Percentiles rank a stretch among this genome's conserved stretches.
Conservation (phyloP, 192 early-diverging fungal genomes). For the Backusella parvicylindrica region DNA sequence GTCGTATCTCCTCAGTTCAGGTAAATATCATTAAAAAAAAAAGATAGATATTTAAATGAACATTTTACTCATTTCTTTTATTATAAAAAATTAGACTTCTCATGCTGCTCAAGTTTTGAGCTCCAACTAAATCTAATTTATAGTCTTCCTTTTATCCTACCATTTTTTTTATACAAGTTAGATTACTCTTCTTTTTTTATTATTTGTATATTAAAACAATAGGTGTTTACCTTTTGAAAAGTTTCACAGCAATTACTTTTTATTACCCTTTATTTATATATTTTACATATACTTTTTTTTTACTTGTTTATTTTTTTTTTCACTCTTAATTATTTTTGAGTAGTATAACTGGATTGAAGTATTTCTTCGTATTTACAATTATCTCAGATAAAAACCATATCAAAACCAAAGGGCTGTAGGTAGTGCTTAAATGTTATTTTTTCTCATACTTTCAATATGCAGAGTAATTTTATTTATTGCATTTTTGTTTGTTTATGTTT, state of each 20-base stretch:
- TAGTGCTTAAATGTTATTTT: not conserved
- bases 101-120: constrained; percentile 32
- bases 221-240: constrained; percentile 1
- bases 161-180: constrained; percentile 5
- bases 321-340: not conserved
- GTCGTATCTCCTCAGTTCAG: constrained; percentile 71
- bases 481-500: not conserved
- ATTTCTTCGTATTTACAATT: not conserved
- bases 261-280: not conserved
- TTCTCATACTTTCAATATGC: not conserved
- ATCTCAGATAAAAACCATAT: not conserved
- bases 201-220: constrained; percentile 7
- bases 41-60: not conserved
- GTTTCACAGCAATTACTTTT: not conserved
- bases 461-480: not conserved
- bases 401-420: not conserved
- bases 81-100: constrained; percentile 15
- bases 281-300: not conserved
- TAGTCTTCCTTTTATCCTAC: not conserved
- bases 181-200: not conserved
- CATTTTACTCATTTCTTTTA: not conserved
- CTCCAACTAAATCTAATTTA: constrained; percentile 1
- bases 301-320: not conserved
- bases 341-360: not conserved
- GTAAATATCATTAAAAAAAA: constrained; percentile 22